Evolutionary conservation across 164 flowering plant species (phyloP), one percentile per base, ranked within the genome.

Genomic region (Cinnamomum chago): DNA sequence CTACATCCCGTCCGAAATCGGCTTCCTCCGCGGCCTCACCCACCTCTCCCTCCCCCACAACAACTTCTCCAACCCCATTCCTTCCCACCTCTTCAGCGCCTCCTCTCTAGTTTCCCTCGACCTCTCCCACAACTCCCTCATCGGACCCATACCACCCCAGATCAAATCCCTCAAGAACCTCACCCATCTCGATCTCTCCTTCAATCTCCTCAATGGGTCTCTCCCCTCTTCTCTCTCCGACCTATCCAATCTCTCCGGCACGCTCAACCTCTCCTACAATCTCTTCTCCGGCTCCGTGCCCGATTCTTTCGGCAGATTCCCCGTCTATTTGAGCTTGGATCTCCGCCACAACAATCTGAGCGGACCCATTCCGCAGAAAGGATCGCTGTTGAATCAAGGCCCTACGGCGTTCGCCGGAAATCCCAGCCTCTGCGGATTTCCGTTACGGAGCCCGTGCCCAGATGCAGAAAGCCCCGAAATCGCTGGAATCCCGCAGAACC

Each of bases 351-450:
- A 95, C 78, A 86, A 90, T 72, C 89, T 95, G 28, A 80, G 87
- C 52, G 99, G 99, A 0, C 83, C 84, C 67, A 85, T 95, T 12
- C 99, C 99, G 25, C 86, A 79, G 78, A 78, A 79, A 14, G 99
- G 99, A 0, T 88, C 97, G 14, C 73, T 95, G 28, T 52, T 92
- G 76, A 95, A 89, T 76, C 99, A 95, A 78, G 98, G 99, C 1
- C 99, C 99, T 2, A 93, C 99, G 0, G 92, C 99, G 20, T 95
- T 95, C 76, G 30, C 91, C 2, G 99, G 92, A 33, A 95, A 95
- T 75, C 92, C 93, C 1, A 24, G 84, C 33, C 92, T 95, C 15
- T 95, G 99, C 73, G 99, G 98, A 67, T 94, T 95, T 76, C 99
- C 99, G 23, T 52, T 92, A 67, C 81, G 70, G 22, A 78, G 64